Evolutionary conservation across 768 basidiomycete species (phyloP), one percentile per base, ranked within the genome.

Genomic region (Calocybe gangraenosa): DNA sequence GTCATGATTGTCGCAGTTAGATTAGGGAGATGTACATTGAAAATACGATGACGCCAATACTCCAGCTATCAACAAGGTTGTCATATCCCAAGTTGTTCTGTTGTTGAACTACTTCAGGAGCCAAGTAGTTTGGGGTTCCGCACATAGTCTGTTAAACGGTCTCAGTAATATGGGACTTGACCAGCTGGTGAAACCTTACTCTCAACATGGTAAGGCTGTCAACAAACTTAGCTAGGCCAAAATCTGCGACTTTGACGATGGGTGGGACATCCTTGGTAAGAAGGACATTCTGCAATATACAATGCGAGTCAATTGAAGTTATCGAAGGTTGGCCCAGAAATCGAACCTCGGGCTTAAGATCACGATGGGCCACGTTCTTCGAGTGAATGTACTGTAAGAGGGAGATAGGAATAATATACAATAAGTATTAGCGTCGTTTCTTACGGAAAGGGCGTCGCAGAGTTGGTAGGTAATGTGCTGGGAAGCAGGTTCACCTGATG

Each of bases 21-120:
- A 21, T 33, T 32, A 25, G 7, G 20, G 2, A 7, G 7, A 40
- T 48, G 35, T 57, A 92, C 93, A 92, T 93, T 18, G 85, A 85
- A 57, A 86, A 98, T 1, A 97, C 79, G 42, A 98, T 96, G 17
- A 96, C 92, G 5, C 96, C 95, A 9, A 93, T 79, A 37, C 91
- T 94, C 93, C 93, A 99, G 51, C 90, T 92, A 59, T 99, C 96
- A 40, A 98, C 96, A 15, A 87, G 68, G 46, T 84, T 79, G 57
- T 87, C 84, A 58, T 99, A 98, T 2, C 93, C 94, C 45, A 78
- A 68, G 21, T 72, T 65, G 34, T 75, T 69, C 35, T 71, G 63
- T 50, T 85, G 83, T 50, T 67, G 68, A 39, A 97, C 87, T 23
- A 99, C 91, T 55, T 97, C 94, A 1, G 92, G 92, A 1, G 92